A percentile compares a stretch with the other conserved stretches of the same genome.
Evolutionary conservation across 2,329 filamentous ascomycete genomes (phyloP).

Genomic region (Tolypocladium guangdongense): DNA sequence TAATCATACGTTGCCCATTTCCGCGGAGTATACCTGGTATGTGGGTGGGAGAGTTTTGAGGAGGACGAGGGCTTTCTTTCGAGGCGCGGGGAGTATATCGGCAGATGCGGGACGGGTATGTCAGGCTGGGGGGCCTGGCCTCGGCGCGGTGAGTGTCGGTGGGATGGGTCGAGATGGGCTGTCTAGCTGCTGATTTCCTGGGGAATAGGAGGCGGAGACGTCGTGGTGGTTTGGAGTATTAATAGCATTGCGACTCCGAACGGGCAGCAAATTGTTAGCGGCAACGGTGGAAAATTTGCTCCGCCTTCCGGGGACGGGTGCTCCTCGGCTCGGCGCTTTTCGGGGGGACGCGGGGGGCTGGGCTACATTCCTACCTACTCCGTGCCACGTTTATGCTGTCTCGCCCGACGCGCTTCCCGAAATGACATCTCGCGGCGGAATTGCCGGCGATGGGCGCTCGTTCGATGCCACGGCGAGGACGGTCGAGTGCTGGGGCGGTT

Average conservation of each 20-base stretch:
- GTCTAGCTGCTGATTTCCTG: background rate
- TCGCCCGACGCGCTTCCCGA: background rate
- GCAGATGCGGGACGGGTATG: background rate
- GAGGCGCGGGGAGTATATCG: background rate
- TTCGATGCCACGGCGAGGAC: background rate
- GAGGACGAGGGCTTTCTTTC: background rate
- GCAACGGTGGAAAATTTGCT: constrained; percentile 8
- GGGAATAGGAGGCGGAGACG: background rate
- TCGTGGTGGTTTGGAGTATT: background rate
- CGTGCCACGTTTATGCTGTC: background rate
- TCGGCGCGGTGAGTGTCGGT: background rate
- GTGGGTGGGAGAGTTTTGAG: background rate
- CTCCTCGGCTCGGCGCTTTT: background rate
- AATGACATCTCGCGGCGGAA: background rate
- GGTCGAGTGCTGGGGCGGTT: background rate
- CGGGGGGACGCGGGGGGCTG: no score
- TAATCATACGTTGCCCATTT: constrained; percentile 24
- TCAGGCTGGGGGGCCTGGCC: background rate
- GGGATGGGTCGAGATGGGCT: background rate
- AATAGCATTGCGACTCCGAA: no score
- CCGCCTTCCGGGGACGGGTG: constrained; percentile 1
- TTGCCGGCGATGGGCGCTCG: background rate
- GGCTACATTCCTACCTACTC: no score
- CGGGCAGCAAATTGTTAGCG: no score
- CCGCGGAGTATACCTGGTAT: background rate